Base-by-base conservation (phyloP, 441 rosid genomes). In the Adansonia madagascariensis region DNA sequence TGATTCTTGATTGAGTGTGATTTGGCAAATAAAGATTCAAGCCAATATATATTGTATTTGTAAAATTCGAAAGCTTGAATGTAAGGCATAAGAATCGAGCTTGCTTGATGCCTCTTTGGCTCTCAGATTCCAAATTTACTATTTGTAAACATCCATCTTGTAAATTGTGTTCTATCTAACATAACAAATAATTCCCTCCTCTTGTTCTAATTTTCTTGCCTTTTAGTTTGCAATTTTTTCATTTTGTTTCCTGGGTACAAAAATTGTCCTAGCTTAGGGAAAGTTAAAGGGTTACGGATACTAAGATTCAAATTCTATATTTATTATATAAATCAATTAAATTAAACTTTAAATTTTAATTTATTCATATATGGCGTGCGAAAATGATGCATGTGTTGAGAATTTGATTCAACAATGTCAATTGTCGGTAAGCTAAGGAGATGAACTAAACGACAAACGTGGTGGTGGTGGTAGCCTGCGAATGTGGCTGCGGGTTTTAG, bases 351-450 rank as follows among this genome's bases (percentile, higher is more conserved):
- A 35, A 35, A 35, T 35, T 35, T 35, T 3, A 3, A 35, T 35
- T 35, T 3, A 4, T 35, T 35, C 39, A 35, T 35, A 35, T 35
- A 35, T 35, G 39, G 3, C 39, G 39, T 35, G 39, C 39, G 39
- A 35, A 35, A 35, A 35, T 35, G 39, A 35, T 39, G 65, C 72
- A 63, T 14, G 31, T 60, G 73, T 27, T 67, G 72, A 14, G 68
- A 35, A 35, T 53, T 10, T 44, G 67, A 22, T 70, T 70, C 61
- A 27, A 70, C 15, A 4, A 50, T 69, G 63, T 61, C 4, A 17
- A 78, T 77, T 84, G 87, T 85, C 84, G 90, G 88, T 84, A 82
- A 81, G 83, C 72, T 44, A n/a, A 63, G 56, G 15, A 2, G 71
- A 47, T 41, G 9, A 11, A 35, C 62, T 18, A 60, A 72, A 47